phyloP scores from a whole-genome alignment of 1,139 yeast genomes.

The Debaryomycetaceae sp. region DNA sequence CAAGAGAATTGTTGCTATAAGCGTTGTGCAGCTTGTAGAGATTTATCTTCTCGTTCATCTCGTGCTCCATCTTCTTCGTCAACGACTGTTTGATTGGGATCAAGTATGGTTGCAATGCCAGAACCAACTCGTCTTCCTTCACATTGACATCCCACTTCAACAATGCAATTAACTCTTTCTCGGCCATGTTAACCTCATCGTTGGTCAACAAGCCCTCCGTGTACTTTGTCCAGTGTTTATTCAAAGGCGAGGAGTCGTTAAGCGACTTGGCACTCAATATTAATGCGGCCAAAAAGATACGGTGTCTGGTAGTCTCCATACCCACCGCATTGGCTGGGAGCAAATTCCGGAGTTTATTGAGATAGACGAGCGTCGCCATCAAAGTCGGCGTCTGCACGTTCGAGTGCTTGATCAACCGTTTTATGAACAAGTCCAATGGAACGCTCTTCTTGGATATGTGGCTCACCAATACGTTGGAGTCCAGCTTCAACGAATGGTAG shows the following conservation, averaged over 20 bases:
- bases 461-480: conserved; percentile 18
- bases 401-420: conserved; percentile 67
- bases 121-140: conserved; percentile 62
- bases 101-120: conserved; percentile 71
- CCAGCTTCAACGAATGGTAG: conserved; percentile 12
- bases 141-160: conserved; percentile 82
- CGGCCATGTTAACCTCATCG: conserved; percentile 86
- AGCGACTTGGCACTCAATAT: conserved; percentile 86
- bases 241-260: conserved; percentile 91
- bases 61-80: conserved; percentile 26
- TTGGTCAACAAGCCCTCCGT: conserved; percentile 77
- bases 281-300: conserved; percentile 84
- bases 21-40: conserved; percentile 38
- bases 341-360: conserved; percentile 68
- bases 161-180: conserved; percentile 76
- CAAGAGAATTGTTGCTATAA: conserved; percentile 13
- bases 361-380: conserved; percentile 85
- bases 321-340: conserved; percentile 90
- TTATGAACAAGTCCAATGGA: conserved; percentile 59
- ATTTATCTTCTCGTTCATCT: conserved; percentile 30
- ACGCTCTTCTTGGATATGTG: conserved; percentile 21
- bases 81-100: conserved; percentile 55
- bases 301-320: conserved; percentile 89
- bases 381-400: conserved; percentile 94
- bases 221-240: conserved; percentile 93